Percentiles rank a stretch among this genome's conserved stretches.
phyloP scores from a whole-genome alignment of 2,329 filamentous ascomycete species.

The Pseudopithomyces chartarum region DNA sequence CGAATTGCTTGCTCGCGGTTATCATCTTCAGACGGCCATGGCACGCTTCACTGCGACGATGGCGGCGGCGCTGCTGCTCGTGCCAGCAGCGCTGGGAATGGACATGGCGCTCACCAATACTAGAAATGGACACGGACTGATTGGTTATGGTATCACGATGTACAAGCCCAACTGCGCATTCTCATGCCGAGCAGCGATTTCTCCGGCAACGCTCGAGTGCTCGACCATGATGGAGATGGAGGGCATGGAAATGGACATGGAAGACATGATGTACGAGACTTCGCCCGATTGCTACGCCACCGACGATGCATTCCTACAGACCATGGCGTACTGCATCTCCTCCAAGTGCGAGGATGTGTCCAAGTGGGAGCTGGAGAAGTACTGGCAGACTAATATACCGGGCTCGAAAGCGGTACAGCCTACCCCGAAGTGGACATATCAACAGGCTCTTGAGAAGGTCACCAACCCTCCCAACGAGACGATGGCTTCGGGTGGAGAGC shows the following conservation, averaged over 20 bases:
- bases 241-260: conserved; percentile 2
- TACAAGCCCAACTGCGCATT: conserved; percentile 22
- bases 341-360: conserved; percentile 12
- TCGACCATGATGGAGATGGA: conserved; percentile 11
- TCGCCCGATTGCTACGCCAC: conserved; percentile 23
- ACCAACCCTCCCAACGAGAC: conserved; percentile 1
- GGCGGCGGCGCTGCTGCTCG: neutral
- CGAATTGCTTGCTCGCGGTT: neutral
- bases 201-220: conserved; percentile 12
- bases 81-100: conserved; percentile 1
- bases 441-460: conserved; percentile 11
- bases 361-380: conserved; percentile 22
- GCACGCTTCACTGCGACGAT: neutral
- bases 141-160: conserved; percentile 21
- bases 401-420: conserved; percentile 12
- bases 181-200: conserved; percentile 19
- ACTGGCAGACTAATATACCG: conserved; percentile 3
- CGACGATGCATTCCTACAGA: conserved; percentile 21
- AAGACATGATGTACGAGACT: conserved; percentile 15
- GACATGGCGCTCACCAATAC: conserved; percentile 1
- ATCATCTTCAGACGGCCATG: neutral
- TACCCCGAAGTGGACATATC: conserved; percentile 23
- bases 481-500: neutral
- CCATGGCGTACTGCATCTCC: conserved; percentile 25
- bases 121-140: conserved; percentile 18